Evolutionary conservation across 192 early-diverging fungal genomes (phyloP), one percentile per base, ranked within the genome.

Genomic region (Tieghemiomyces parasiticus): DNA sequence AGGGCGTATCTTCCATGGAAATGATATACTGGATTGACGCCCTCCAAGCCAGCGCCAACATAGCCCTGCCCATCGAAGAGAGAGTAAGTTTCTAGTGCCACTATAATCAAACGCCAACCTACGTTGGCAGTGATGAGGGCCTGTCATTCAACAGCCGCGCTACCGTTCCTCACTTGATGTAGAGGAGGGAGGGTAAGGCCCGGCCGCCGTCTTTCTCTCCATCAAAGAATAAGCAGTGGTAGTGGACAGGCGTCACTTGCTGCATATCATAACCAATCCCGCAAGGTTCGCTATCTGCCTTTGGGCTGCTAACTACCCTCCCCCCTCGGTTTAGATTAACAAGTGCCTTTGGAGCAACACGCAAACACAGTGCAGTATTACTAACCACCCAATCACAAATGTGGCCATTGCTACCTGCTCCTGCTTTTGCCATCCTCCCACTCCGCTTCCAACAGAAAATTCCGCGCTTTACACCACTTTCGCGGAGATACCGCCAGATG

Each of bases 51-150:
- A 58, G 55, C n/a, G n/a, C 55, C 34, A 58, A 58, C n/a, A 58
- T 58, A 24, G 55, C 55, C 32, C 26, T 58, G 22, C 55, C 55
- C 35, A 58, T 58, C 33, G 55, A 58, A 26, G 55, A 58, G 45
- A 46, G 45, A 22, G 45, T 46, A 46, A 46, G 45, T n/a, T n/a
- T n/a, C n/a, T n/a, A n/a, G n/a, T n/a, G n/a, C n/a, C n/a, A n/a
- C n/a, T n/a, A n/a, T n/a, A n/a, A n/a, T n/a, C n/a, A n/a, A n/a
- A n/a, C n/a, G n/a, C n/a, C n/a, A n/a, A n/a, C n/a, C n/a, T n/a
- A n/a, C n/a, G n/a, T n/a, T n/a, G n/a, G n/a, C n/a, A n/a, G n/a
- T n/a, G n/a, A n/a, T n/a, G n/a, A n/a, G n/a, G n/a, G n/a, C n/a
- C n/a, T n/a, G n/a, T n/a, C n/a, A n/a, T n/a, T n/a, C n/a, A n/a